Evolutionary conservation across 2,329 filamentous ascomycete genomes (phyloP).

Genomic region (Fusarium sp.): DNA sequence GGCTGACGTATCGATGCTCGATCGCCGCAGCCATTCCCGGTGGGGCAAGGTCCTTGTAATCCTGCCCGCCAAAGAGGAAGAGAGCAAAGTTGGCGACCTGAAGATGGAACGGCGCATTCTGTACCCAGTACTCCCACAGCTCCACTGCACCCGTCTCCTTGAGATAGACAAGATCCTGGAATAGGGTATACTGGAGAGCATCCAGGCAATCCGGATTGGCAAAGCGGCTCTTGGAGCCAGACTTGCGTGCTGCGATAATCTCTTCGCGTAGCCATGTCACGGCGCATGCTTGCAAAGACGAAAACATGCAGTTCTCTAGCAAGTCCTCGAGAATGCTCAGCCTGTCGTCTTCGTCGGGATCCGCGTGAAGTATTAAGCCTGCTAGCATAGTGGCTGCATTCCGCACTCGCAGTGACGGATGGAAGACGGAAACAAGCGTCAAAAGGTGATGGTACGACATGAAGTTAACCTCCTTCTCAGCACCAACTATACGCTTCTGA

Average conservation of each 20-base stretch:
- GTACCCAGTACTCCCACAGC: slow-evolving; percentile 67
- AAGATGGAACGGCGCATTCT: slow-evolving; percentile 69
- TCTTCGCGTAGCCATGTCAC: slow-evolving; percentile 77
- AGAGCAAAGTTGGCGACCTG: slow-evolving; percentile 75
- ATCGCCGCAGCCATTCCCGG: slow-evolving; percentile 71
- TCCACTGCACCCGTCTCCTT: slow-evolving; percentile 59
- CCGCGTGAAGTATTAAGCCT: slow-evolving; percentile 69
- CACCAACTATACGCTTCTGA: slow-evolving; percentile 60
- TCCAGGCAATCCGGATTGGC: slow-evolving; percentile 70
- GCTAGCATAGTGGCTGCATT: slow-evolving; percentile 70
- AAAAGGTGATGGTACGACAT: slow-evolving; percentile 75
- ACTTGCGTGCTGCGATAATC: slow-evolving; percentile 63
- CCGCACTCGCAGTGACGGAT: slow-evolving; percentile 68
- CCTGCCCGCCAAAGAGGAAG: slow-evolving; percentile 66
- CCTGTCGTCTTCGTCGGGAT: slow-evolving; percentile 72
- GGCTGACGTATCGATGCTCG: slow-evolving; percentile 71
- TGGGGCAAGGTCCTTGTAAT: slow-evolving; percentile 66
- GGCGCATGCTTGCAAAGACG: slow-evolving; percentile 74
- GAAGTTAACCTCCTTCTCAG: slow-evolving; percentile 61
- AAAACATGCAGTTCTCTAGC: slow-evolving; percentile 76
- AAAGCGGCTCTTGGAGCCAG: slow-evolving; percentile 60
- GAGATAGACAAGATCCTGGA: slow-evolving; percentile 69
- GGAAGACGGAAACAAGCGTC: slow-evolving; percentile 71
- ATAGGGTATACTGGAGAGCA: slow-evolving; percentile 73
- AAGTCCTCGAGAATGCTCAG: slow-evolving; percentile 76